A percentile compares a stretch with the other conserved stretches of the same genome.
Conservation (phyloP, 23 red algal genomes). For the Gracilaria caudata region DNA sequence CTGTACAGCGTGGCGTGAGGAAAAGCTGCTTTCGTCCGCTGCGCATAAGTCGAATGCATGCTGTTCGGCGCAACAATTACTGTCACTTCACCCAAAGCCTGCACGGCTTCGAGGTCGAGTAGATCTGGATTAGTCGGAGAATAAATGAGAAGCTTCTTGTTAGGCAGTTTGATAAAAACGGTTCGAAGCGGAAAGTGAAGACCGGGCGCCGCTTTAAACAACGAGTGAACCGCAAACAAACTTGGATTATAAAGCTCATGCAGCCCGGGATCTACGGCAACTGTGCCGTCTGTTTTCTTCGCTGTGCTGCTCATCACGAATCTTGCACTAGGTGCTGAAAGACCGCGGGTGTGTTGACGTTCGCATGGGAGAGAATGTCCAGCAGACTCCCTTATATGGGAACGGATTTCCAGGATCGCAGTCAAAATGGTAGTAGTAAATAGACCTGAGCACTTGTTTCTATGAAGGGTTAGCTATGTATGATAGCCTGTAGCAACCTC, state of each 20-base stretch:
- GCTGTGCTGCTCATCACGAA: slow-evolving; percentile 10
- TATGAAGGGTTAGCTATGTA: too few relatives aligned
- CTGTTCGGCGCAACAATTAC: slow-evolving; percentile 42
- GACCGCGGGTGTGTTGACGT: too few relatives aligned
- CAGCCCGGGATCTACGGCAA: not conserved
- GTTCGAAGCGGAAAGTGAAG: slow-evolving; percentile 27
- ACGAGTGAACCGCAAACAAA: slow-evolving; percentile 16
- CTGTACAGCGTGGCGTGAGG: slow-evolving; percentile 47
- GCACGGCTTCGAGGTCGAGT: slow-evolving; percentile 30
- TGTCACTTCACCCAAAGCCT: slow-evolving; percentile 25
- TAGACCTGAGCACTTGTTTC: too few relatives aligned
- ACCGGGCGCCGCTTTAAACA: not conserved
- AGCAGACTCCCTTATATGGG: too few relatives aligned
- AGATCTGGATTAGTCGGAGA: slow-evolving; percentile 22
- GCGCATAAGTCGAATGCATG: slow-evolving; percentile 36
- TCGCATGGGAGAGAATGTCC: too few relatives aligned
- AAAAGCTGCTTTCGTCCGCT: slow-evolving; percentile 10
- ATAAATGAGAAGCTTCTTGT: slow-evolving; percentile 37
- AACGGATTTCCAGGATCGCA: too few relatives aligned
- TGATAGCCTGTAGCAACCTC: too few relatives aligned
- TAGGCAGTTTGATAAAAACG: slow-evolving; percentile 27
- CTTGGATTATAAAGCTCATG: slow-evolving; percentile 16
- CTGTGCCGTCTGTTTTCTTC: slow-evolving; percentile 8
- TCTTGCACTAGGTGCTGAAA: not conserved
- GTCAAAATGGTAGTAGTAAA: too few relatives aligned